Percentiles rank a stretch among this genome's conserved stretches.
These are phyloP conservation scores for Zalaria sp. DNA, from an alignment of 2,329 filamentous ascomycete species.

Conservation along the genomic window DNA sequence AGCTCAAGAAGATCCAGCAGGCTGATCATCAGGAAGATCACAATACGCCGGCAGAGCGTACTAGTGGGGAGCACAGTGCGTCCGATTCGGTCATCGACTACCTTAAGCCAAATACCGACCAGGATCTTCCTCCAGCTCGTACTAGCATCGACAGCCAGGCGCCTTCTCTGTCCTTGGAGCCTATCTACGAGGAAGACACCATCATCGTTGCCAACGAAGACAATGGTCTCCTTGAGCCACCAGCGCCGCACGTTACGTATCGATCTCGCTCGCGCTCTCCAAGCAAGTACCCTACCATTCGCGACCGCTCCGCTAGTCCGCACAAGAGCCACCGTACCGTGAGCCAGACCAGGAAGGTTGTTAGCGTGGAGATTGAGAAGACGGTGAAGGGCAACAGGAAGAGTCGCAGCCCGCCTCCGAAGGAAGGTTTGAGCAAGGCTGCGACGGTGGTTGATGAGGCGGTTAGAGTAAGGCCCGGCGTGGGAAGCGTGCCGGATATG, in stretches of 20 bases:
- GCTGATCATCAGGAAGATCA: slow-evolving; percentile 1
- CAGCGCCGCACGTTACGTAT: neutral
- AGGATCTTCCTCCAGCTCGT: neutral
- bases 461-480: slow-evolving; percentile 10
- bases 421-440: neutral
- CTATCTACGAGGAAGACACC: slow-evolving; percentile 17
- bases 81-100: too few relatives aligned
- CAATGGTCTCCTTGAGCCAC: slow-evolving; percentile 8
- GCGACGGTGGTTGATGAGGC: slow-evolving; percentile 4
- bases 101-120: too few relatives aligned
- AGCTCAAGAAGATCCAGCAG: slow-evolving; percentile 4
- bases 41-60: too few relatives aligned
- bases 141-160: slow-evolving; percentile 14
- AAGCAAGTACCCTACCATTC: too few relatives aligned
- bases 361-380: neutral
- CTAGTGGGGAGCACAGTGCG: too few relatives aligned
- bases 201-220: neutral
- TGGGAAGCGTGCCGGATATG: slow-evolving; percentile 4
- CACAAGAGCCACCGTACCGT: neutral
- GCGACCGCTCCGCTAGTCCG: too few relatives aligned
- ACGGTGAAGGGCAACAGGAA: too few relatives aligned
- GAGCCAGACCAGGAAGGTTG: neutral
- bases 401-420: neutral
- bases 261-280: neutral
- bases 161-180: slow-evolving; percentile 11